Evolutionary conservation across 106 monocot species (phyloP).

Genomic region (Platanthera guangdongensis): DNA sequence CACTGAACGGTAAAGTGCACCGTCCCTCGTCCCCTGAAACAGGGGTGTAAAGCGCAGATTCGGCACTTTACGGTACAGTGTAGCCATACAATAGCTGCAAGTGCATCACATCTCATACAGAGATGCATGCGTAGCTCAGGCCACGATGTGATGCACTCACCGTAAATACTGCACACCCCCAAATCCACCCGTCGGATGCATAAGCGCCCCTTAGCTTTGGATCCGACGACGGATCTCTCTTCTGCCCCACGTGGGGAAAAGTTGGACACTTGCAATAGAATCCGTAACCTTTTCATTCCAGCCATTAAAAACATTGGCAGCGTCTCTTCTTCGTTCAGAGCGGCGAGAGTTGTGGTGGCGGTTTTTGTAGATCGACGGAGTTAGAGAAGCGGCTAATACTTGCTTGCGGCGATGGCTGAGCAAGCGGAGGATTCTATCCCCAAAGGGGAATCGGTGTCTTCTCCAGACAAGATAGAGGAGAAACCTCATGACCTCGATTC

Average conservation of each 20-base stretch:
- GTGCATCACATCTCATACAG: no score
- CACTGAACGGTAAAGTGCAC: no score
- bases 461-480: slow-evolving; percentile 24
- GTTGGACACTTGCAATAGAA: background rate
- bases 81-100: no score
- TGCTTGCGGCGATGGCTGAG: slow-evolving; percentile 31
- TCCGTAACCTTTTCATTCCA: background rate
- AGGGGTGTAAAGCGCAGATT: background rate
- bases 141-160: no score
- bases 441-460: slow-evolving; percentile 4
- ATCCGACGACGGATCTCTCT: background rate
- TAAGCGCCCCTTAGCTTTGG: background rate
- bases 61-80: background rate
- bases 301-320: background rate
- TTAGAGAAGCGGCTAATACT: background rate
- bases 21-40: background rate
- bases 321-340: background rate
- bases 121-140: no score
- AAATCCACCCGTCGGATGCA: no score
- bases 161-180: no score
- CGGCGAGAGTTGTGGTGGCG: background rate
- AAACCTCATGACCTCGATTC: slow-evolving; percentile 16
- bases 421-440: slow-evolving; percentile 19
- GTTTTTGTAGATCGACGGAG: background rate
- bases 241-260: background rate